A percentile compares a stretch with the other conserved stretches of the same genome.
phyloP scores from a whole-genome alignment of 2,329 filamentous ascomycete species.

The Albophoma yamanashiensis region DNA sequence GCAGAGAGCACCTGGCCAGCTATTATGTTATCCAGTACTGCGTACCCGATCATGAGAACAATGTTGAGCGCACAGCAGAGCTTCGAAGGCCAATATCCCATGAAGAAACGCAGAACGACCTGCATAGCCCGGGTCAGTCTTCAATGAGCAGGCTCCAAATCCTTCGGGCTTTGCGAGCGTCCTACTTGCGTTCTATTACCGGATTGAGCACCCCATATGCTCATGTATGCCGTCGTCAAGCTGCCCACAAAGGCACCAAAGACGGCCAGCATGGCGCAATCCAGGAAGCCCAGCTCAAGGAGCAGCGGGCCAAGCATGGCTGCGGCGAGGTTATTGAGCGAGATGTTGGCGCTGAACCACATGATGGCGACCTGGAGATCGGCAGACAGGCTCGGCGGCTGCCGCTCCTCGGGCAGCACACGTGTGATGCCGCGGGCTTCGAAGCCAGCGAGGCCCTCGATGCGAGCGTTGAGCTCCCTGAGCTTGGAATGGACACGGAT shows the following conservation, averaged over 20 bases:
- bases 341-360: slow-evolving; percentile 34
- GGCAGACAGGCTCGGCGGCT: slow-evolving; percentile 17
- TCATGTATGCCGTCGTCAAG: slow-evolving; percentile 65
- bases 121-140: not conserved
- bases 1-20: slow-evolving; percentile 68
- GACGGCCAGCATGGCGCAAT: slow-evolving; percentile 59
- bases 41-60: slow-evolving; percentile 68
- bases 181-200: slow-evolving; percentile 56
- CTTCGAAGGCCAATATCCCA: slow-evolving; percentile 48
- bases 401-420: slow-evolving; percentile 24
- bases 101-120: slow-evolving; percentile 65
- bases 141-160: no score
- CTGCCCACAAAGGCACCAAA: slow-evolving; percentile 70
- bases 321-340: slow-evolving; percentile 45
- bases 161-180: not conserved
- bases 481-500: not conserved
- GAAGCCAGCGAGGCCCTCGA: slow-evolving; percentile 23
- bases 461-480: slow-evolving; percentile 11
- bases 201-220: slow-evolving; percentile 63
- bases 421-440: slow-evolving; percentile 29
- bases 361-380: slow-evolving; percentile 28
- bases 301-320: slow-evolving; percentile 58
- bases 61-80: slow-evolving; percentile 17
- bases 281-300: slow-evolving; percentile 61
- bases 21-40: slow-evolving; percentile 67